Evolutionary conservation across 371 early-diverging fungal species (phyloP).

Genomic region (Choanephora cucurbitarum): DNA sequence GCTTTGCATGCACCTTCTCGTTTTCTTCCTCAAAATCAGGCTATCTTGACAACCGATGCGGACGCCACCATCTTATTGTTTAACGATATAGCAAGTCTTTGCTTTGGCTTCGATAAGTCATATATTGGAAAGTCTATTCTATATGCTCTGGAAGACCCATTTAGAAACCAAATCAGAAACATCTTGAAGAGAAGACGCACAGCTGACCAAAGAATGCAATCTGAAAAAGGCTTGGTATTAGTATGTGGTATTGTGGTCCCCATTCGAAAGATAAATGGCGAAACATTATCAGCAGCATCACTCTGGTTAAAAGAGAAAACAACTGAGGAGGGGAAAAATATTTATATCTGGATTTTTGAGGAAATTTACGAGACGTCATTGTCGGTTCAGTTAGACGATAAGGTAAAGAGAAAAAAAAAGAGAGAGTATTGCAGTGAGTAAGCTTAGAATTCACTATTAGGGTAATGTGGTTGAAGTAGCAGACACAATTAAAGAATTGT

Average conservation of each 20-base stretch:
- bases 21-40: constrained; percentile 65
- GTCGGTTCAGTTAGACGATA: constrained; percentile 26
- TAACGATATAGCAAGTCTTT: constrained; percentile 54
- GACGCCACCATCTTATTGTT: constrained; percentile 52
- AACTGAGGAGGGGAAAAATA: constrained; percentile 44
- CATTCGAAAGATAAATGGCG: constrained; percentile 52
- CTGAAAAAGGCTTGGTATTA: constrained; percentile 42
- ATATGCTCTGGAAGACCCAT: constrained; percentile 18
- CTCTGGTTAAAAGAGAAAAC: constrained; percentile 68
- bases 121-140: constrained; percentile 34
- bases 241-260: constrained; percentile 62
- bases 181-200: constrained; percentile 18
- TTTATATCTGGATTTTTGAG: constrained; percentile 76
- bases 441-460: constrained; percentile 15
- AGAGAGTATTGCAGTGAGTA: neutral
- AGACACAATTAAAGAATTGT: constrained; percentile 56
- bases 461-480: constrained; percentile 48
- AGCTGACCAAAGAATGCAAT: neutral
- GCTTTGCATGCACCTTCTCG: constrained; percentile 65
- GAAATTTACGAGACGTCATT: constrained; percentile 63
- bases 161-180: constrained; percentile 14
- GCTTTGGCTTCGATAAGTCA: constrained; percentile 25
- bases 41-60: constrained; percentile 62
- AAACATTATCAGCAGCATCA: constrained; percentile 63
- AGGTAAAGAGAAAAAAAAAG: constrained; percentile 10